Evolutionary conservation across 441 rosid genomes (phyloP), one percentile per base, ranked within the genome.

Genomic region (Erodium trifolium): DNA sequence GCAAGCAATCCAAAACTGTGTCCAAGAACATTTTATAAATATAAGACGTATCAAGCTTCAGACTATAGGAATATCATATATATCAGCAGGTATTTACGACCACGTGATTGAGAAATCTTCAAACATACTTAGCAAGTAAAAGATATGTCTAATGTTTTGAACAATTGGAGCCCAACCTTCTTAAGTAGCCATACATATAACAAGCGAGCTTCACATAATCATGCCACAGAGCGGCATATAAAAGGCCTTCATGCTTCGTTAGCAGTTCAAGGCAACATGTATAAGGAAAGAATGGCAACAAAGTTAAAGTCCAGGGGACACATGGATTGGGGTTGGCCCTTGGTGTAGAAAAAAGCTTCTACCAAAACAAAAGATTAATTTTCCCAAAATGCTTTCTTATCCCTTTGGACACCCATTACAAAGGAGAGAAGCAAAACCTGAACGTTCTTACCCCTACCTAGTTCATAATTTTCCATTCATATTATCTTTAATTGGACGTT

Each of bases 361-460:
- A 23, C 27, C 27, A 23, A 23, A 34, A 34, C 37, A 34, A 34
- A 34, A 34, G 4, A 34, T 34, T 34, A 34, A 19, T 53, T 53
- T 53, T n/a, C 18, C 60, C 18, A 6, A 14, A n/a, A 53, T n/a
- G 5, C 18, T 14, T n/a, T 53, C 60, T 53, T 53, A 7, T 57
- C n/a, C 65, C 70, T 2, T 70, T 34, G 65, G 63, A 68, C 57
- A 3, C 72, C 69, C 69, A 57, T 34, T 34, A 34, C 5, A 34
- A 34, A 34, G 37, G 37, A 34, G 37, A 34, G 37, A 34, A 34
- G 37, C 37, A 34, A 66, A 34, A 43, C 63, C 49, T 35, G 31
- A 37, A 45, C 70, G 72, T 23, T 60, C 13, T 16, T 53, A 53
- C 60, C 60, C 72, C 47, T 27, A 57, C 51, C 70, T 47, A 65